Evolutionary conservation across 2,329 filamentous ascomycete species (phyloP), one percentile per base, ranked within the genome.

Genomic region (Beauveria sp.): DNA sequence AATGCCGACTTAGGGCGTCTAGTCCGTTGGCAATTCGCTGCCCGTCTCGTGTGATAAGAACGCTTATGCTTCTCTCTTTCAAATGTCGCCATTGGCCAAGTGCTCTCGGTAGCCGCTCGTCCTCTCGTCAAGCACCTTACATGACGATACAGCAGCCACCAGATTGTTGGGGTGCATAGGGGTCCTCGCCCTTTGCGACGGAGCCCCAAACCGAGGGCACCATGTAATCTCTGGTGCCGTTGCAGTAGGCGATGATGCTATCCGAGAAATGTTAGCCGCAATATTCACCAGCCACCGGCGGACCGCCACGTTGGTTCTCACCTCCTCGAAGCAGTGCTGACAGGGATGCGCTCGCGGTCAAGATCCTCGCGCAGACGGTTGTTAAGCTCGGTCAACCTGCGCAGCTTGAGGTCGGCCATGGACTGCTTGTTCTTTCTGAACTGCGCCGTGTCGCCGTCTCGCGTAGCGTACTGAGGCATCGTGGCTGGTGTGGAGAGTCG

Each of bases 181-280:
- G 95, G 75, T 99, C 95, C 74, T 98, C 95, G 75, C 90, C 88
- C 82, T 92, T 93, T 73, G 96, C 91, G 67, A 98, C 91, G 64
- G 88, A 85, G 68, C 93, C 93, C 95, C 95, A 99, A 76, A 96
- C 90, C 60, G 92, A 96, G 57, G 93, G 93, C 60, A 98, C 93
- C 95, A 99, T 98, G 81, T 96, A 98, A 76, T 99, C 95, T 77
- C 93, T 90, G 69, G 95, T 97, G 77, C 91, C 93, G 77, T 96
- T 96, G 79, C 93, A 98, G 80, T 98, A 98, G 69, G 91, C 90
- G 75, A 98, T 98, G 75, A 98, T 90, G 76, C 95, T 99, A 72
- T 66, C 22, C 34, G 34, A 63, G 22, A 16, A 16, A 28, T 22
- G 56, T 63, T 38, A 63, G 56, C 34, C 10, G 12, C n/a, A 26